Evolutionary conservation across 2,329 filamentous ascomycete species (phyloP).

Genomic region (Colletotrichum sp.): DNA sequence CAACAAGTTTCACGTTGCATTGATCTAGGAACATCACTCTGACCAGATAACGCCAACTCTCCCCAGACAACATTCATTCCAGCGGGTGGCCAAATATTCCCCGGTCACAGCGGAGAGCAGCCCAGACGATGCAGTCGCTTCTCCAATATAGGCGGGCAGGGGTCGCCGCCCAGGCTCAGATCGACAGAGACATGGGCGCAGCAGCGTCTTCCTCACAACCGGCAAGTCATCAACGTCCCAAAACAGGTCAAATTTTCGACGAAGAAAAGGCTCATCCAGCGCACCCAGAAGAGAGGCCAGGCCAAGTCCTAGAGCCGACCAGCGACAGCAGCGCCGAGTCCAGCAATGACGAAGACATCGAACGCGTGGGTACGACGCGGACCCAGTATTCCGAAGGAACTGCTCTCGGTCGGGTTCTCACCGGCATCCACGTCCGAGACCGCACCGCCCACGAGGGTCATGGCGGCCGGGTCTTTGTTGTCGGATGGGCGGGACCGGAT

Average conservation of each 20-base stretch:
- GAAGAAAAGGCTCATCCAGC: not conserved
- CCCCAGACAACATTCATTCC: accelerated
- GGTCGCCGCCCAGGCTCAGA: constrained; percentile 2
- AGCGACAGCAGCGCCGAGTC: not conserved
- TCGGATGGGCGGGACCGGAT: constrained; percentile 34
- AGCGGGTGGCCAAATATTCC: not conserved
- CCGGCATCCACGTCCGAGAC: constrained; percentile 33
- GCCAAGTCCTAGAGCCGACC: not conserved
- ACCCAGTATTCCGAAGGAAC: constrained; percentile 1
- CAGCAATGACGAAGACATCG: not conserved
- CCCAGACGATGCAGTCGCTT: constrained; percentile 8
- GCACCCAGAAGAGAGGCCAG: not conserved
- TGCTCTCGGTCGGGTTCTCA: constrained; percentile 32
- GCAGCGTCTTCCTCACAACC: not conserved
- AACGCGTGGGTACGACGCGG: not conserved
- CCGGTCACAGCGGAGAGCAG: not conserved
- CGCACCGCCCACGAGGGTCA: constrained; percentile 26
- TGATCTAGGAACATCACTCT: accelerated
- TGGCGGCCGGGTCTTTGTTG: constrained; percentile 34
- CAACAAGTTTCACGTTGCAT: not conserved
- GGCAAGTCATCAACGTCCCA: not conserved
- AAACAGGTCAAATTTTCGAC: not conserved
- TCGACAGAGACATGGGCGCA: not conserved
- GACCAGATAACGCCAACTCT: accelerated
- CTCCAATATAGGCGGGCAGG: constrained; percentile 5